Evolutionary conservation across 768 basidiomycete species (phyloP), one percentile per base, ranked within the genome.

Genomic region (Serendipita sp.): DNA sequence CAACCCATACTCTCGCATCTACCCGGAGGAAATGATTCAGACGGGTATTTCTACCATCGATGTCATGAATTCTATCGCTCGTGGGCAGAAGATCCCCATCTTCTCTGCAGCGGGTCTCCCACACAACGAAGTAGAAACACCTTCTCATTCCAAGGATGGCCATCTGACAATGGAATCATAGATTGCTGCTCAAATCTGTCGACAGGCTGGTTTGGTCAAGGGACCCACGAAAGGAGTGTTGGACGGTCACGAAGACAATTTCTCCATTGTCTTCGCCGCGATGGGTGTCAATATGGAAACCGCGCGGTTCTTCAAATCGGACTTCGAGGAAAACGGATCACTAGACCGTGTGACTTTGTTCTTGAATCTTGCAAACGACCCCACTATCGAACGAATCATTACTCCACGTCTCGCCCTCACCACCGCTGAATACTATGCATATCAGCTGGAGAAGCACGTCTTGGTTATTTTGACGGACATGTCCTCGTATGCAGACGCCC

Each of bases 261-360:
- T 99, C 82, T 95, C 92, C 56, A 94, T 99, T 72, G 96, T 98
- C 56, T 99, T 98, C 74, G 96, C 94, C 65, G 96, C 96, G 45
- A 98, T 99, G 96, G 96, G 96, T 82, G 96, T 95, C 66, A 99
- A 99, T 79, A 96, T 96, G 93, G 96, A 99, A 76, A 98, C 96
- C 3, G 96, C 96, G 56, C 86, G 95, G 63, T 99, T 96, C 81
- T 99, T 99, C 88, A 94, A 95, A 76, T 90, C 94, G 74, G 96
- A 99, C 78, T 98, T 98, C 74, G 94, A 98, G 76, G 95, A 96
- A 71, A 97, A 96, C 73, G 96, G 96, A 64, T 89, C 87, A 80
- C 81, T 98, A 67, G 93, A 97, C 77, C 88, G 96, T 70, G 93
- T 96, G 64, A 98, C 96, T 4, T 80, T 99, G 63, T 99, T 99